Base-by-base conservation (phyloP, 2,329 filamentous ascomycete genomes). In the Elsinoe necatrix region DNA sequence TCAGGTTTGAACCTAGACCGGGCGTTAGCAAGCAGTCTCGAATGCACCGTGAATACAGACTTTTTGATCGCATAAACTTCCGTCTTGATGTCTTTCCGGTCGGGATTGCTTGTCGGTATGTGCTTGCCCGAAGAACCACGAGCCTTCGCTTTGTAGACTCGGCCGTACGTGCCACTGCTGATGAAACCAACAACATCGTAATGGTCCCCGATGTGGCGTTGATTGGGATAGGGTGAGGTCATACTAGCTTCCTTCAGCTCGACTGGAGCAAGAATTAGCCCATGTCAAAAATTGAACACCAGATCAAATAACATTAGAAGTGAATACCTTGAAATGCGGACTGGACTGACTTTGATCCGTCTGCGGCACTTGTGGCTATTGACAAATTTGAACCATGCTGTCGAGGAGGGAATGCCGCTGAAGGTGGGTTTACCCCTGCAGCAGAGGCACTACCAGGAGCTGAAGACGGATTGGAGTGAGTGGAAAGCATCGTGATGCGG, bases 151-250 rank as follows among this genome's bases (percentile, higher is more conserved):
- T 98, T 98, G 81, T 97, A 98, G 6, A 98, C 93, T 29, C 93
- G 86, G 34, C 93, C 93, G 80, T 98, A 98, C 14, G 93, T 98
- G 47, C 93, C 93, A 64, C 89, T 95, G 69, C 89, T 95, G 65
- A 98, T 98, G 77, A 98, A 98, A 42, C 93, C 93, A 57, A 98
- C 86, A 65, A 98, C 93, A 65, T 93, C 90, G 74, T 97, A 98
- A 63, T 87, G 86, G 72, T 97, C 92, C 59, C 86, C 86, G 58
- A 97, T 89, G 61, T 89, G 85, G 61, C 93, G 87, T 72, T 95
- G 95, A 69, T 76, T 81, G 51, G 76, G 77, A 65, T 84, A 84
- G 18, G 67, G 57, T 12, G 58, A 56, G 2, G 50, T 16, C 54
- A 56, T 56, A 11, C 55, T 20, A 39, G 43, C 55, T 56, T 61